Base-by-base conservation (phyloP, 352 stramenopile genomes). In the Pythium chondricola region DNA sequence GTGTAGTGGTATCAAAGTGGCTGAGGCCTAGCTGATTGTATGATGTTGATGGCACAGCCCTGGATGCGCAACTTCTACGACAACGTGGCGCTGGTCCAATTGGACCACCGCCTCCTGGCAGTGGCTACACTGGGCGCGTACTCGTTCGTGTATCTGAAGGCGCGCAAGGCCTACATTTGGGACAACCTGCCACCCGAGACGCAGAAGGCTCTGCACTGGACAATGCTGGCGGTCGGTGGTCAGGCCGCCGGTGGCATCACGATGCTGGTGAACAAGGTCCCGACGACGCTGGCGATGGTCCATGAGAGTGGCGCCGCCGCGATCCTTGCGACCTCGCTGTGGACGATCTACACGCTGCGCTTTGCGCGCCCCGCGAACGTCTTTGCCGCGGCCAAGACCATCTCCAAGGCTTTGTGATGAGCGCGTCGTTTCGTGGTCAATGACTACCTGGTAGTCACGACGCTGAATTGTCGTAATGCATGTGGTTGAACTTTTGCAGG, bases 41-140 rank as follows among this genome's bases (percentile, higher is more conserved):
- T 49, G 18, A 10, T 27, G n/a, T 13, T 52, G 4, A 4, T 26
- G 2, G 33, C 25, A 4, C 41, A 80, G 56, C 92, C 92, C 1
- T 83, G 66, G 56, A 81, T 84, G 56, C 74, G 83, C 50, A 98
- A 99, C 53, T 82, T 98, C 26, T 92, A 97, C 54, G 94, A 98
- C 51, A 98, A 98, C 58, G 95, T 94, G 20, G 95, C 93, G 9
- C 94, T 90, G 3, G 96, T 99, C 38, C 95, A 99, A 65, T 88
- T 97, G 31, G 92, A 98, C 63, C 95, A 99, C 63, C 83, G 96
- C 29, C 38, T 98, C 4, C 66, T 99, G 21, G 96, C 95, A 6
- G 70, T 96, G 16, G 61, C 62, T 6, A 98, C 94, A 9, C 56
- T 93, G 11, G 70, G 54, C 4, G 68, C 66, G 14, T 88, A 86